Evolutionary conservation across 805 yeast genomes (phyloP).

Genomic region (Cyberlindnera mycetangii): DNA sequence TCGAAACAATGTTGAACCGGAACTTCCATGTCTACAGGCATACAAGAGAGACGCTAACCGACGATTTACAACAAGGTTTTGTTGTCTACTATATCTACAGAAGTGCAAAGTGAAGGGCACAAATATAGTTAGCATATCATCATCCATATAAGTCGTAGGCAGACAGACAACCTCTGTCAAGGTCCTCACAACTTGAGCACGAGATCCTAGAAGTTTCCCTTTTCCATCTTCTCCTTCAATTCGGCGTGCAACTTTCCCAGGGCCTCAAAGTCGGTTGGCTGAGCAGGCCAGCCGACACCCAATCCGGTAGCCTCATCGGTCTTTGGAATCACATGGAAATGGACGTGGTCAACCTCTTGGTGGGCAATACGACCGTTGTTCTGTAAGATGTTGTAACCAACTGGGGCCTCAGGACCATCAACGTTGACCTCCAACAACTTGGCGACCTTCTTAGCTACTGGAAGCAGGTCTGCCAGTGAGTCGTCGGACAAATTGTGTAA

Average conservation of each 20-base stretch:
- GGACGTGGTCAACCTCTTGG: slow-evolving; percentile 94
- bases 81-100: slow-evolving; percentile 38
- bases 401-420: slow-evolving; percentile 56
- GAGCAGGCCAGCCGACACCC: slow-evolving; percentile 93
- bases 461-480: slow-evolving; percentile 78
- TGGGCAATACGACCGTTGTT: slow-evolving; percentile 96
- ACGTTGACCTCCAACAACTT: slow-evolving; percentile 62
- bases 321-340: slow-evolving; percentile 95
- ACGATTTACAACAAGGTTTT: slow-evolving; percentile 40
- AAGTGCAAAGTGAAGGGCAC: background rate
- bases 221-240: slow-evolving; percentile 43
- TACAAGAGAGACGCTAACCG: slow-evolving; percentile 31
- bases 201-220: slow-evolving; percentile 5
- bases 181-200: background rate
- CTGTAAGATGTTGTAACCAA: slow-evolving; percentile 85
- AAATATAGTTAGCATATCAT: background rate
- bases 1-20: slow-evolving; percentile 31
- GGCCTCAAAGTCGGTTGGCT: slow-evolving; percentile 69
- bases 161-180: background rate
- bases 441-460: slow-evolving; percentile 84
- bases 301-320: slow-evolving; percentile 69
- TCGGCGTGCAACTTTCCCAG: slow-evolving; percentile 66
- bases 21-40: slow-evolving; percentile 37
- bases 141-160: background rate
- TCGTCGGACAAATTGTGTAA: slow-evolving; percentile 93